A percentile compares a stretch with the other conserved stretches of the same genome.
Evolutionary conservation across 1,284 basidiomycete genomes (phyloP).

Genomic region (Fistulinella cinereoalba): DNA sequence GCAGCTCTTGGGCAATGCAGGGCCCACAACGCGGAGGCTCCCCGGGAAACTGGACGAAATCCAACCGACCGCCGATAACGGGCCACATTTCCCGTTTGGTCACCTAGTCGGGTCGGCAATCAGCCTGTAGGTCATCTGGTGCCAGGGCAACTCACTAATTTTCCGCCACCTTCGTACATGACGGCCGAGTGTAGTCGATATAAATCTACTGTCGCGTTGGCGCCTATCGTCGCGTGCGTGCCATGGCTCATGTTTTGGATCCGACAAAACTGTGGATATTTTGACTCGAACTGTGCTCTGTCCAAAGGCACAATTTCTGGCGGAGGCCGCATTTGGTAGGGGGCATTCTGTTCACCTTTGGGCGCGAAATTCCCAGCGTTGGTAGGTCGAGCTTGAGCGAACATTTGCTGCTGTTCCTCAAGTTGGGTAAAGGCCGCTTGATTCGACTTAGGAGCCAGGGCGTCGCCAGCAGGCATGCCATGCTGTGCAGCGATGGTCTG

Average conservation of each 20-base stretch:
- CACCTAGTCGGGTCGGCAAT: conserved; percentile 41
- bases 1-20: conserved; percentile 56
- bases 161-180: conserved; percentile 51
- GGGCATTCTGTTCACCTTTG: conserved; percentile 21
- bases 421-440: conserved; percentile 20
- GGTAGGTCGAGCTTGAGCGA: too few relatives aligned
- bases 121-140: background rate
- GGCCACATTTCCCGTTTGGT: conserved; percentile 57
- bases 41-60: conserved; percentile 59
- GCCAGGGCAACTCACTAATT: conserved; percentile 39
- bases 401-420: too few relatives aligned
- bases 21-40: conserved; percentile 60
- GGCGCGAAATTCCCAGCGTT: conserved; percentile 29
- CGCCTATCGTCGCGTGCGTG: conserved; percentile 42
- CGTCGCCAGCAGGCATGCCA: conserved; percentile 23
- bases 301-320: conserved; percentile 42
- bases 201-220: conserved; percentile 56
- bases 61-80: conserved; percentile 60
- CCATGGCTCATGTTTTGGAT: conserved; percentile 43
- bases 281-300: conserved; percentile 46
- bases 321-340: conserved; percentile 19
- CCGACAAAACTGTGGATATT: conserved; percentile 47
- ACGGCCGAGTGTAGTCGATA: conserved; percentile 56
- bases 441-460: conserved; percentile 24
- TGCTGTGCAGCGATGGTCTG: conserved; percentile 16